A percentile compares a stretch with the other conserved stretches of the same genome.
Evolutionary conservation across 768 basidiomycete genomes (phyloP).

Genomic region (Agaricus subrufescens): DNA sequence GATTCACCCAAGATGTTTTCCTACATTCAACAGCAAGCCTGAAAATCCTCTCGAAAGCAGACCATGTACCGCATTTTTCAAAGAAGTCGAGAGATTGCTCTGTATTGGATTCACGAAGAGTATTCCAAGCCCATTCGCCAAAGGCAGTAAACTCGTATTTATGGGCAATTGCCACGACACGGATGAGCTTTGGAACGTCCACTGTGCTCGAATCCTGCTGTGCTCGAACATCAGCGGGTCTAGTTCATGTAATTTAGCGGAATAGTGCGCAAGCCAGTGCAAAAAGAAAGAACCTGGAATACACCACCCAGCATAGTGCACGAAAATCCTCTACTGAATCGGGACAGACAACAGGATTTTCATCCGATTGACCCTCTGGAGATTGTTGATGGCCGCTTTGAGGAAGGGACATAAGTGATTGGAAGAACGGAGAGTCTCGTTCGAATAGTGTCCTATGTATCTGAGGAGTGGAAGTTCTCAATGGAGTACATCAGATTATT

Average conservation of each 20-base stretch:
- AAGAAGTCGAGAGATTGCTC: too few relatives aligned
- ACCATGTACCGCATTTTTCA: too few relatives aligned
- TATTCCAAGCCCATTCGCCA: not conserved
- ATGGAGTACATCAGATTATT: not conserved
- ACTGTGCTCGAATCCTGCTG: not conserved
- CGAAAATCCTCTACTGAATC: not conserved
- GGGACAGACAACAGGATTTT: not conserved
- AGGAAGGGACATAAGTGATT: not conserved
- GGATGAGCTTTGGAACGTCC: not conserved
- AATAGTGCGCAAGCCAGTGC: too few relatives aligned
- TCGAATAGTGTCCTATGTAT: not conserved
- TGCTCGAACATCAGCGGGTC: not conserved
- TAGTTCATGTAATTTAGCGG: not conserved
- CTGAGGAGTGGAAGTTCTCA: not conserved
- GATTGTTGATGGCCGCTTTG: not conserved
- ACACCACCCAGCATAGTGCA: not conserved
- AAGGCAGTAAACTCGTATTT: not conserved
- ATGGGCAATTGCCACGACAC: not conserved
- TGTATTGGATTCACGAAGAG: not conserved
- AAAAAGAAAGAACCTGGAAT: not conserved
- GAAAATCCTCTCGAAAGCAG: not conserved
- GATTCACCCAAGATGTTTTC: too few relatives aligned
- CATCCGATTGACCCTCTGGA: not conserved
- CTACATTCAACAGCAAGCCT: not conserved
- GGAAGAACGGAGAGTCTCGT: not conserved